Evolutionary conservation across 192 early-diverging fungal genomes (phyloP).

Genomic region (Chytriomyces sp.): DNA sequence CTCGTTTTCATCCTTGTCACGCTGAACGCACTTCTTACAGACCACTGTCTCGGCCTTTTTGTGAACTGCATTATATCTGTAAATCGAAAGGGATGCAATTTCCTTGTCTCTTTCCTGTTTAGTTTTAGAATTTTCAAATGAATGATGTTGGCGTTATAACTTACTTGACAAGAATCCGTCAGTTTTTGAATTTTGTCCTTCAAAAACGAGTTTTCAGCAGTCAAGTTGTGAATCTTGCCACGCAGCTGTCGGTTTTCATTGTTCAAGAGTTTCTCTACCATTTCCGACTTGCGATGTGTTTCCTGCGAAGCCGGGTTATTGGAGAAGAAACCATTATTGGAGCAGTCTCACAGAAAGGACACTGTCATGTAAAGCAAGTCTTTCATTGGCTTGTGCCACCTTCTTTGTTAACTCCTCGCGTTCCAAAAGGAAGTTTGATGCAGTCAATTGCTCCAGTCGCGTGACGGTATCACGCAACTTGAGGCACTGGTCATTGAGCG

Average conservation of each 20-base stretch:
- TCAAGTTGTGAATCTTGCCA: slow-evolving; percentile 45
- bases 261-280: slow-evolving; percentile 54
- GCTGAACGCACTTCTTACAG: slow-evolving; percentile 51
- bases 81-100: slow-evolving; percentile 61
- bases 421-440: slow-evolving; percentile 38
- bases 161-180: slow-evolving; percentile 47
- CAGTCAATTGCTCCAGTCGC: slow-evolving; percentile 42
- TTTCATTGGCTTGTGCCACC: slow-evolving; percentile 25
- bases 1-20: slow-evolving; percentile 49
- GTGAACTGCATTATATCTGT: slow-evolving; percentile 64
- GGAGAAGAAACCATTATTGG: neutral
- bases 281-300: slow-evolving; percentile 36
- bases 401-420: slow-evolving; percentile 37
- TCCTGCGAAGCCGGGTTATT: slow-evolving; percentile 40
- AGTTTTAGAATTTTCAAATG: neutral
- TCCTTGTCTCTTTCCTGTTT: slow-evolving; percentile 59
- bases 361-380: slow-evolving; percentile 27
- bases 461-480: slow-evolving; percentile 41
- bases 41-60: slow-evolving; percentile 39
- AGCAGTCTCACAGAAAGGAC: slow-evolving; percentile 23
- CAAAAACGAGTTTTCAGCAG: slow-evolving; percentile 45
- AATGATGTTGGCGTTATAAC: neutral
- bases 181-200: slow-evolving; percentile 41
- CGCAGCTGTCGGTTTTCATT: slow-evolving; percentile 52
- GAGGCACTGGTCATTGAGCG: slow-evolving; percentile 47